Conservation (phyloP, 164 flowering plant genomes). For the Santalum album region DNA sequence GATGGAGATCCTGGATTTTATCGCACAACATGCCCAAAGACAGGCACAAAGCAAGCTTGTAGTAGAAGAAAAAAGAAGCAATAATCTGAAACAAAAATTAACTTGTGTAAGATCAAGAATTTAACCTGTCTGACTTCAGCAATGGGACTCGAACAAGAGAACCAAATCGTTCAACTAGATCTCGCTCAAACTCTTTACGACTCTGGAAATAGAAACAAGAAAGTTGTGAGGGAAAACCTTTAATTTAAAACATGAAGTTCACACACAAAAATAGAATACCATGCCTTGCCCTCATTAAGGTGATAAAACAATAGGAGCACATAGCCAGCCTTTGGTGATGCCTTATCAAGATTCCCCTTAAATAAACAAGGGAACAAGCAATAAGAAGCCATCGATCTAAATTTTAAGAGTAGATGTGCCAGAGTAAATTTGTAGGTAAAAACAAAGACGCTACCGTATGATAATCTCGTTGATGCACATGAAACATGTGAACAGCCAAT, state of each 20-base stretch:
- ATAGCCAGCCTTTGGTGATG: conserved; percentile 89
- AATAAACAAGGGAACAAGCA: background rate
- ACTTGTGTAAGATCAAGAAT: background rate
- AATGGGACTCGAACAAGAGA: conserved; percentile 84
- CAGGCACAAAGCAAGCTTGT: no score
- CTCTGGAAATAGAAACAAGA: conserved; percentile 29
- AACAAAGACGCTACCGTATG: conserved; percentile 58
- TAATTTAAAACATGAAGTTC: background rate
- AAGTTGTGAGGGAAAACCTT: no score
- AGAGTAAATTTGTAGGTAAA: background rate
- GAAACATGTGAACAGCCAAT: conserved; percentile 80
- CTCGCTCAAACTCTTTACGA: conserved; percentile 70
- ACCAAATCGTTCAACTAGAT: conserved; percentile 80
- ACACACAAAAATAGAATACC: background rate
- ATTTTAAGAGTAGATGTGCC: background rate
- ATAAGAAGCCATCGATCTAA: background rate
- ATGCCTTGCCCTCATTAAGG: conserved; percentile 89
- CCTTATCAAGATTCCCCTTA: conserved; percentile 90
- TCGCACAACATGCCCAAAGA: no score
- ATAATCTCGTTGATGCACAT: conserved; percentile 82
- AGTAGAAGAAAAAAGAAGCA: no score
- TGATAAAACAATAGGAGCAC: conserved; percentile 92
- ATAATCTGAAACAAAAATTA: no score
- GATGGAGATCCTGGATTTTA: no score
- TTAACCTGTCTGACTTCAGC: conserved; percentile 73